Conservation (phyloP, 1,284 basidiomycete genomes). For the Pyrrhoderma lamaoense region DNA sequence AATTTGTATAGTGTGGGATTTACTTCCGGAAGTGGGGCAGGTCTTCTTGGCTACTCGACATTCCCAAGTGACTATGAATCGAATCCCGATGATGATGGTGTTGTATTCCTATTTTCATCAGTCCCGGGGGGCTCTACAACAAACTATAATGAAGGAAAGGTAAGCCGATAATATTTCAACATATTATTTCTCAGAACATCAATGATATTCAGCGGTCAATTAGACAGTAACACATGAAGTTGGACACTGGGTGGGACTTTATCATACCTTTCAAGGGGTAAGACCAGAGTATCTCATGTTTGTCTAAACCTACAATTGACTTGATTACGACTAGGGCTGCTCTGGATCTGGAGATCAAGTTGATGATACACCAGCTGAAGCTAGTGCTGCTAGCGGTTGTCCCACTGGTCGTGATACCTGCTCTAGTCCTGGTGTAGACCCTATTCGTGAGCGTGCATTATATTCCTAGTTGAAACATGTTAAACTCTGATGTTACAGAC, state of each 20-base stretch:
- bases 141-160: slow-evolving; percentile 40
- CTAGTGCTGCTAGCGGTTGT: slow-evolving; percentile 38
- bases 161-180: neutral
- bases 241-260: slow-evolving; percentile 51
- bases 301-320: neutral
- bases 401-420: slow-evolving; percentile 43
- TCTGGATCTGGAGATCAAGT: slow-evolving; percentile 40
- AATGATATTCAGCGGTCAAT: neutral
- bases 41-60: slow-evolving; percentile 44
- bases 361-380: slow-evolving; percentile 43
- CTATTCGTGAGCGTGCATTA: slow-evolving; percentile 40
- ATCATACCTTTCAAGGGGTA: slow-evolving; percentile 50
- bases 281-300: neutral
- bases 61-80: slow-evolving; percentile 38
- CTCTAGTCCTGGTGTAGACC: slow-evolving; percentile 35
- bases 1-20: slow-evolving; percentile 48
- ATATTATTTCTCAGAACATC: neutral
- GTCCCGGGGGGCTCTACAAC: slow-evolving; percentile 41
- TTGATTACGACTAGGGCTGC: slow-evolving; percentile 31
- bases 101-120: slow-evolving; percentile 43
- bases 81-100: slow-evolving; percentile 39
- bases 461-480: too few relatives aligned
- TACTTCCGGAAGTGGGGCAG: slow-evolving; percentile 29
- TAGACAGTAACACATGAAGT: slow-evolving; percentile 51
- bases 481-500: too few relatives aligned